A percentile compares a stretch with the other conserved stretches of the same genome.
These are phyloP conservation scores for Cubamyces sp. DNA, from an alignment of 768 basidiomycete genomes.

Conservation along the genomic window DNA sequence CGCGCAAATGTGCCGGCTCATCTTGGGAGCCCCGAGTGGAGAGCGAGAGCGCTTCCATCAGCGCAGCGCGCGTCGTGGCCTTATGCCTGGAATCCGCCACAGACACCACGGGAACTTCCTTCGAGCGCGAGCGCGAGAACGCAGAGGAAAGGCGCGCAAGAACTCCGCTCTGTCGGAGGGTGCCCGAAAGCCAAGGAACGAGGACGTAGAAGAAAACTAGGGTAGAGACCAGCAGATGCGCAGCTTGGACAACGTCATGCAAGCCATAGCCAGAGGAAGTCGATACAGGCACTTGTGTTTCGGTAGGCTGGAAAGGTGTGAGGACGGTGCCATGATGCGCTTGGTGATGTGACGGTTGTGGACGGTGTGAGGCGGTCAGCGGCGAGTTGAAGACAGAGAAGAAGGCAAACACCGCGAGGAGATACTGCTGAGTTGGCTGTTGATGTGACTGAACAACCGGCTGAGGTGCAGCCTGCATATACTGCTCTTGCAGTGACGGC, in stretches of 20 bases:
- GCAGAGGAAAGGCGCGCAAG: slow-evolving; percentile 16
- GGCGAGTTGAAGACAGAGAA: slow-evolving; percentile 88
- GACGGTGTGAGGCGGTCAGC: slow-evolving; percentile 48
- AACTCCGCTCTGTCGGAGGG: slow-evolving; percentile 22
- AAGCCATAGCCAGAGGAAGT: slow-evolving; percentile 44
- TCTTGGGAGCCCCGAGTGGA: slow-evolving; percentile 39
- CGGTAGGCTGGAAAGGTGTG: slow-evolving; percentile 36
- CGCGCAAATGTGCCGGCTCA: slow-evolving; percentile 45
- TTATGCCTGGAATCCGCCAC: slow-evolving; percentile 12
- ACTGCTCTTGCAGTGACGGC: slow-evolving; percentile 24
- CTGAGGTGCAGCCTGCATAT: slow-evolving; percentile 20
- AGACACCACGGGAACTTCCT: not conserved
- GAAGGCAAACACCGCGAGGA: slow-evolving; percentile 80
- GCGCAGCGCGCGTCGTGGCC: slow-evolving; percentile 29
- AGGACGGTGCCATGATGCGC: slow-evolving; percentile 65
- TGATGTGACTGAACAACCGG: slow-evolving; percentile 18
- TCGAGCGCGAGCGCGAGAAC: not conserved
- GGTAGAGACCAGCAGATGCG: slow-evolving; percentile 69
- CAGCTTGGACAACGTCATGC: slow-evolving; percentile 58
- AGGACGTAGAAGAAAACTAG: slow-evolving; percentile 64
- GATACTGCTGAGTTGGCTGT: slow-evolving; percentile 56
- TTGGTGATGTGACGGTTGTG: slow-evolving; percentile 29
- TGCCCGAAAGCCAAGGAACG: slow-evolving; percentile 47
- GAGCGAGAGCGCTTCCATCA: slow-evolving; percentile 40
- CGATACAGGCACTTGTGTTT: slow-evolving; percentile 28